Evolutionary conservation across 169 alveolate species (phyloP).

Genomic region (Cyclospora cayetanensis): DNA sequence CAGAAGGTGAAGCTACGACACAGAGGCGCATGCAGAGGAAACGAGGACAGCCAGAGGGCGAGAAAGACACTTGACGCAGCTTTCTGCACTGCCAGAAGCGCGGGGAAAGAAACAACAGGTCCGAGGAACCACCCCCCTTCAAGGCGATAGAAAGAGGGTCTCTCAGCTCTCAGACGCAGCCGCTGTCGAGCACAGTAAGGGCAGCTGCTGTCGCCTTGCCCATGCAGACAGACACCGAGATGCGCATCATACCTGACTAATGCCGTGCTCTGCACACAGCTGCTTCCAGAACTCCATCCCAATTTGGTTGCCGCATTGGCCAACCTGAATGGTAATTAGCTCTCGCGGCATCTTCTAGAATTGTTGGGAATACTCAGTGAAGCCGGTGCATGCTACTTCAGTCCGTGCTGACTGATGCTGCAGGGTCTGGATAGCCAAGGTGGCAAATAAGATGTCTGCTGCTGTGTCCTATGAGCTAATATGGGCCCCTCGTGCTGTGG

Average conservation of each 20-base stretch:
- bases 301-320: conserved; percentile 99
- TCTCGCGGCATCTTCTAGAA: conserved; percentile 96
- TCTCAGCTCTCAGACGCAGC: no score
- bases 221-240: neutral
- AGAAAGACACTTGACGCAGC: neutral
- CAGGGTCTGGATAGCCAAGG: neutral
- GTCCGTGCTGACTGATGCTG: neutral
- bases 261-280: conserved; percentile 98
- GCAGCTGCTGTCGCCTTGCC: no score
- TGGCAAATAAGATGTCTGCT: neutral
- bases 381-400: neutral
- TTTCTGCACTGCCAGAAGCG: neutral
- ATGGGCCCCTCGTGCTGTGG: neutral
- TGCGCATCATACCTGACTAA: conserved; percentile 76
- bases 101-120: no score
- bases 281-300: conserved; percentile 99
- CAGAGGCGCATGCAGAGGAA: no score
- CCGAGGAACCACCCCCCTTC: no score
- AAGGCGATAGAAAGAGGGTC: no score
- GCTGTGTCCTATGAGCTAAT: neutral
- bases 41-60: no score
- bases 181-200: no score
- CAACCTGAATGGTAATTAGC: conserved; percentile 98
- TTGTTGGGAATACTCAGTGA: no score
- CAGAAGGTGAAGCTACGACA: no score